Percentiles rank a stretch among this genome's conserved stretches.
Evolutionary conservation across 2,329 filamentous ascomycete genomes (phyloP).

Genomic region (Periconia digitata): DNA sequence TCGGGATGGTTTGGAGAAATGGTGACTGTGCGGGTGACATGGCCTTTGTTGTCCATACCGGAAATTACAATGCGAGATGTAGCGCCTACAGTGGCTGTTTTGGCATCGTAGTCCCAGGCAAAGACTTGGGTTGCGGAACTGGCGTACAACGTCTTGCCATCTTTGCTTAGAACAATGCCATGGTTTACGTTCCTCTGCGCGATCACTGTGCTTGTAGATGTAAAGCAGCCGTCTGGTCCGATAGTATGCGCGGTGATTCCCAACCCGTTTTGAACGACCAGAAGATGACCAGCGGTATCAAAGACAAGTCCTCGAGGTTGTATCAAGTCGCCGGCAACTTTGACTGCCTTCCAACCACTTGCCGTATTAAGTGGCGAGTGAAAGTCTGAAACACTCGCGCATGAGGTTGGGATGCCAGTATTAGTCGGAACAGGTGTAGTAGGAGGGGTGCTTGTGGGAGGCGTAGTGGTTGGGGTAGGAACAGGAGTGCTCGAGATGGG

Average conservation of each 20-base stretch:
- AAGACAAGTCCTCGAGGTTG: slow-evolving; percentile 44
- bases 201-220: slow-evolving; percentile 21
- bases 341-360: slow-evolving; percentile 33
- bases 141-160: slow-evolving; percentile 34
- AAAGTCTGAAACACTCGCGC: slow-evolving; percentile 20
- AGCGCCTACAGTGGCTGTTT: slow-evolving; percentile 33
- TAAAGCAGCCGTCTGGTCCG: slow-evolving; percentile 36
- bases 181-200: slow-evolving; percentile 31
- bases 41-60: slow-evolving; percentile 30
- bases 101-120: slow-evolving; percentile 28
- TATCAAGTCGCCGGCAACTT: slow-evolving; percentile 43
- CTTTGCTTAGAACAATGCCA: slow-evolving; percentile 26
- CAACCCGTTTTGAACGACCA: slow-evolving; percentile 43
- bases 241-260: slow-evolving; percentile 45
- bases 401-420: slow-evolving; percentile 22
- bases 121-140: slow-evolving; percentile 30
- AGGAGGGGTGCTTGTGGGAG: slow-evolving; percentile 10
- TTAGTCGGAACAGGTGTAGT: slow-evolving; percentile 14
- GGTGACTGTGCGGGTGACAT: slow-evolving; percentile 27
- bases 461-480: slow-evolving; percentile 9
- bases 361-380: slow-evolving; percentile 21
- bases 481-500: slow-evolving; percentile 2
- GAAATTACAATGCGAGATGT: slow-evolving; percentile 20
- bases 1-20: slow-evolving; percentile 38
- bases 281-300: slow-evolving; percentile 44